These are phyloP conservation scores for Spathaspora arborariae DNA, from an alignment of 805 yeast genomes.

Conservation along the genomic window DNA sequence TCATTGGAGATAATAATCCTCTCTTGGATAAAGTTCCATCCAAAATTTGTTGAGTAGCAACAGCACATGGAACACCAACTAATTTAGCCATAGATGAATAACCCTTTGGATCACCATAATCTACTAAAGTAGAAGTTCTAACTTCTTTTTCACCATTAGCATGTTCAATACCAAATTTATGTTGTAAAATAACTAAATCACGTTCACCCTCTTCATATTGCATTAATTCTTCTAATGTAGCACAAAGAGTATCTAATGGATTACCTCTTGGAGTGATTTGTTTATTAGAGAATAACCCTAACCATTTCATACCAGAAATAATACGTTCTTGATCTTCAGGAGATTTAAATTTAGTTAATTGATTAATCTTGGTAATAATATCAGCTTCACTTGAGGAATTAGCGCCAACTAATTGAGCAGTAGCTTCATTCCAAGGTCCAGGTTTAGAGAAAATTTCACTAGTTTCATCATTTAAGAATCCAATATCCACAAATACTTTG, in stretches of 20 bases:
- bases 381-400: constrained; percentile 66
- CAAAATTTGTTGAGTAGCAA: constrained; percentile 83
- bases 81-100: constrained; percentile 98
- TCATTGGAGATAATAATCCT: constrained; percentile 91
- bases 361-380: constrained; percentile 68
- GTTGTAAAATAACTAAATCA: constrained; percentile 92
- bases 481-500: constrained; percentile 91
- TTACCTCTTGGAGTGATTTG: constrained; percentile 84
- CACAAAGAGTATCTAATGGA: constrained; percentile 94
- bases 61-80: constrained; percentile 98
- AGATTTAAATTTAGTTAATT: constrained; percentile 76
- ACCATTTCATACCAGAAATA: constrained; percentile 86
- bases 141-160: constrained; percentile 87
- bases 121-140: constrained; percentile 93
- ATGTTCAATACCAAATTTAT: constrained; percentile 97
- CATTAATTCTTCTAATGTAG: constrained; percentile 92
- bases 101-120: constrained; percentile 82
- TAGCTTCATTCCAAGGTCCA: constrained; percentile 85
- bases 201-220: constrained; percentile 95
- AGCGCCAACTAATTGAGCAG: constrained; percentile 72
- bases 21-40: constrained; percentile 69
- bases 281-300: constrained; percentile 81
- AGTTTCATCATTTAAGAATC: constrained; percentile 80
- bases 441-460: constrained; percentile 52
- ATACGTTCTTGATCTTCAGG: constrained; percentile 83